Evolutionary conservation across 1,284 basidiomycete species (phyloP), one percentile per base, ranked within the genome.

Genomic region (Ganoderma lucidum): DNA sequence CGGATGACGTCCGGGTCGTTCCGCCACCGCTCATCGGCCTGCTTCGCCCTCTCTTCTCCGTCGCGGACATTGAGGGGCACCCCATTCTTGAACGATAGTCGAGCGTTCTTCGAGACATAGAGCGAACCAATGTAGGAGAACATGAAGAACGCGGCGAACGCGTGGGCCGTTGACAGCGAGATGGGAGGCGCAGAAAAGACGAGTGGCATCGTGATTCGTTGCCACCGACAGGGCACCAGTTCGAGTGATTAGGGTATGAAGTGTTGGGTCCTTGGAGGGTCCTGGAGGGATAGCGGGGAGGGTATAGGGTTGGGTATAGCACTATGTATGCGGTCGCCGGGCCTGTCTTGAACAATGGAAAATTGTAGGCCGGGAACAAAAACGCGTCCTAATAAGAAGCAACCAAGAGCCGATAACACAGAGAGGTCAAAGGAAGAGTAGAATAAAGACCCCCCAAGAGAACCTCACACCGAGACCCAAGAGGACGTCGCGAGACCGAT

Each of bases 1-100:
- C 85, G 85, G 65, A 96, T 93, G 19, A 96, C 91, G 44, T 85
- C 84, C 0, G 93, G 89, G 72, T 94, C 90, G 75, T 96, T 90
- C 72, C 94, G 84, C 85, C 87, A 89, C 42, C 87, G 83, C 69
- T 86, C 85, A 55, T 76, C 75, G 37, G 62, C 53, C 19, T 71
- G 63, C 67, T 73, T 77, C 15, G 30, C 53, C 51, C 75, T 74
- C 63, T 73, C 70, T 58, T 75, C 70, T 48, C 76, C 74, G 37
- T 75, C 70, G 2, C 62, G 64, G 12, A 67, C 67, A 14, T 65
- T 42, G 9, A 42, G 32, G 6, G 60, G 59, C 30, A 32, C 55
- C 41, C 32, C 70, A 17, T 51, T 70, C 53, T 70, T 75, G 74
- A 77, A 79, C 14, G 66, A 71, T 5, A 79, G 70, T n/a, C 79